Base-by-base conservation (phyloP, 2,329 filamentous ascomycete species). In the Arthrobotrys entomopaga region DNA sequence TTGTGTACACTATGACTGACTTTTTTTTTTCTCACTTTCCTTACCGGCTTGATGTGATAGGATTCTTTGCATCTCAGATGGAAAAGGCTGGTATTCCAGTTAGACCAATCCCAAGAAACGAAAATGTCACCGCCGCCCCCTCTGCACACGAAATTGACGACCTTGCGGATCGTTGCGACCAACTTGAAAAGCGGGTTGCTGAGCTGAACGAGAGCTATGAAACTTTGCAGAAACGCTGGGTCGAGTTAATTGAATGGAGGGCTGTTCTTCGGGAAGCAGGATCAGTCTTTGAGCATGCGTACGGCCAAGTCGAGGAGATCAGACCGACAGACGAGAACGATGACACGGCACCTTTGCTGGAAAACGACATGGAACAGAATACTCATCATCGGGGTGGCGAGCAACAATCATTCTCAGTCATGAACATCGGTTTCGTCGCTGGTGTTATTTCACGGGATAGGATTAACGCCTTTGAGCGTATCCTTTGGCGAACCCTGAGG, bases 181-280 rank as follows among this genome's bases (percentile, higher is more conserved):
- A 89, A 82, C 86, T 99, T 66, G 95, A 99, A 83, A 91, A 96
- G 84, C 89, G 95, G 76, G 88, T 99, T 77, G 90, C 89, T 70
- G 94, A 93, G 78, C 84, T 99, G 76, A 98, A 98, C 81, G 95
- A 98, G 81, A 98, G 93, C 84, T 98, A 99, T 83, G 95, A 99
- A 84, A 97, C 93, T 15, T 84, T 99, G 82, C 98, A 98, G 87
- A 97, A 95, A 85, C 89, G 94, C 69, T 95, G 98, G 84, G 92
- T 96, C 73, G 95, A 99, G 82, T 86, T 99, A 79, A 96, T 91
- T 10, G 95, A 99, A 84, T 98, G 95, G 95, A 91, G 96, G 80
- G 98, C 94, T 92, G 96, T 99, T 59, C 84, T 99, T 71, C 90
- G 92, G 77, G 95, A 99, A 86, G 93, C 96, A 52, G 95, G 95